A percentile compares a stretch with the other conserved stretches of the same genome.
phyloP scores from a whole-genome alignment of 345 rosid genomes.

The Eucalyptus rudis region DNA sequence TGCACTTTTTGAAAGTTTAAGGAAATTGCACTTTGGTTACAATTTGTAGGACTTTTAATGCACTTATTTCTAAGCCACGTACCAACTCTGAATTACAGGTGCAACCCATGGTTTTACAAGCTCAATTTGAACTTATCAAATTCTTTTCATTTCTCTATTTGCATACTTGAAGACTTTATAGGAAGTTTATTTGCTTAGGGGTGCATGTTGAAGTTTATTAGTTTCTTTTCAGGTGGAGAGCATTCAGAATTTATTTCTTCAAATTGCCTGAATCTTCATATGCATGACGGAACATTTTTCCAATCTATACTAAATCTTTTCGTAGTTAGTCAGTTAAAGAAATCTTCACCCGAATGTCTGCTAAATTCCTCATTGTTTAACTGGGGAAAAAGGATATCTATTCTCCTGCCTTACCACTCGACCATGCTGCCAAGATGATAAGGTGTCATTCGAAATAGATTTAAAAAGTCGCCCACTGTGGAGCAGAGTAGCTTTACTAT shows the following conservation, averaged over 20 bases:
- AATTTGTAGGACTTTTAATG: too few relatives aligned
- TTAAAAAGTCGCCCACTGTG: neutral
- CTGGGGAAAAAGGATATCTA: neutral
- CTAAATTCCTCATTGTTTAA: neutral
- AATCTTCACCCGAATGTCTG: neutral
- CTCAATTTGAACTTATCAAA: neutral
- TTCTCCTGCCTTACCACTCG: neutral
- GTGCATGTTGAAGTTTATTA: neutral
- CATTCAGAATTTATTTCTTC: neutral
- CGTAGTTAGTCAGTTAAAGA: neutral
- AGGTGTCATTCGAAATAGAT: neutral
- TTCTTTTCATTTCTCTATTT: neutral
- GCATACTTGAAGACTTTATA: neutral
- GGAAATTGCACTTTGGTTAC: too few relatives aligned
- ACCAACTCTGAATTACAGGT: neutral
- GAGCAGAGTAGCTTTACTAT: neutral
- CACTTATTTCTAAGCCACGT: neutral
- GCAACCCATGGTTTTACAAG: neutral
- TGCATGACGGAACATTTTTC: neutral
- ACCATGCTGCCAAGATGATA: neutral
- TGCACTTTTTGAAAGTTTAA: too few relatives aligned
- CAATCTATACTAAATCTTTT: neutral
- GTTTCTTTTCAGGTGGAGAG: neutral
- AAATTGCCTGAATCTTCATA: neutral
- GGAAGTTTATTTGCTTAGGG: neutral